These are phyloP conservation scores for Globisporangium carolinianum DNA, from an alignment of 352 stramenopile species.

Conservation along the genomic window DNA sequence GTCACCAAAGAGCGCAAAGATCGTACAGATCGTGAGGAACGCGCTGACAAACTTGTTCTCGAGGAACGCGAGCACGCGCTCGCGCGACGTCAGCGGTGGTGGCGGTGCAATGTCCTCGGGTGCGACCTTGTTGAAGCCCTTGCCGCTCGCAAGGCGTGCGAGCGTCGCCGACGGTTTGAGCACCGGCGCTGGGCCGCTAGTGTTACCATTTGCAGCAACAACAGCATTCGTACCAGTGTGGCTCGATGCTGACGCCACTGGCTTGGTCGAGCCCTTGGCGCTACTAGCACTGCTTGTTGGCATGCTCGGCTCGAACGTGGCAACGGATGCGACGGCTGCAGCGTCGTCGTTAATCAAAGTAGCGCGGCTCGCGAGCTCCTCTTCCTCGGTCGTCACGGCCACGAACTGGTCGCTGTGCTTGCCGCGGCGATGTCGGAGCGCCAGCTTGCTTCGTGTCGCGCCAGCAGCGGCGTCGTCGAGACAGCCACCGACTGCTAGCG, in stretches of 20 bases:
- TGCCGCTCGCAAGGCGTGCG: constrained; percentile 31
- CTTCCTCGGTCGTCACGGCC: constrained; percentile 20
- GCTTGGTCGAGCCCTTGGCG: constrained; percentile 8
- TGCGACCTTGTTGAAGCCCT: constrained; percentile 60
- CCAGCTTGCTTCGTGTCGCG: constrained; percentile 19
- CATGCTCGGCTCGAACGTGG: constrained; percentile 20
- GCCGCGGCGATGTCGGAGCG: constrained; percentile 31
- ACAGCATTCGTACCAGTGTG: background rate
- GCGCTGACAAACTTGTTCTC: constrained; percentile 69
- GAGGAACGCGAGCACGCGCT: constrained; percentile 43
- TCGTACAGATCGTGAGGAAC: constrained; percentile 65
- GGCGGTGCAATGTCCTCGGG: constrained; percentile 40
- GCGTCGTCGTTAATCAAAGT: too few species aligned
- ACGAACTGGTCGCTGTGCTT: constrained; percentile 30
- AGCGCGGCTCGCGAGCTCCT: constrained; percentile 9
- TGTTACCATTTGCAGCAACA: too few species aligned
- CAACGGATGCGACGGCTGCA: background rate
- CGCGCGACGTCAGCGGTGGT: constrained; percentile 24
- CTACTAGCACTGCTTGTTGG: constrained; percentile 19
- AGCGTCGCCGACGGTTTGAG: constrained; percentile 29
- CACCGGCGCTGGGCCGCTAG: constrained; percentile 18
- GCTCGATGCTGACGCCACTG: constrained; percentile 8
- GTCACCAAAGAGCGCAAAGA: constrained; percentile 86
- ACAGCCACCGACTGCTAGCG: background rate
- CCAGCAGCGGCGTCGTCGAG: background rate